These are phyloP conservation scores for Penicillium chermesinum DNA, from an alignment of 495 filamentous ascomycete species.

Conservation along the genomic window DNA sequence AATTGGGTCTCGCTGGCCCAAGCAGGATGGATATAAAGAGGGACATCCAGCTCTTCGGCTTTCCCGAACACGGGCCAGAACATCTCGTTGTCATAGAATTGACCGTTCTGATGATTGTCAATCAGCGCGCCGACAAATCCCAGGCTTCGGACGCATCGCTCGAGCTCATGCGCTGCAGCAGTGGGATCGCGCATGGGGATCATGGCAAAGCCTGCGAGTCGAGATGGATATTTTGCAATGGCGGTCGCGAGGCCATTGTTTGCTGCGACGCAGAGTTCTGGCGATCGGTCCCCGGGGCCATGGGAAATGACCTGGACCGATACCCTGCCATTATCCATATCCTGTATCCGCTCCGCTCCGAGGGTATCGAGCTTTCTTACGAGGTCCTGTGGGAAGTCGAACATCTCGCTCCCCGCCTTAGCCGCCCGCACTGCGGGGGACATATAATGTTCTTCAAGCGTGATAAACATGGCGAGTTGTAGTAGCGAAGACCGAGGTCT, in stretches of 20 bases:
- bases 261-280: conserved; percentile 28
- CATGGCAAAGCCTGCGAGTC: conserved; percentile 51
- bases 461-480: conserved; percentile 35
- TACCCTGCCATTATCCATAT: conserved; percentile 49
- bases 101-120: conserved; percentile 46
- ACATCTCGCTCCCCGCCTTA: conserved; percentile 9
- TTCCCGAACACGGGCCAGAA: conserved; percentile 32
- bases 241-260: conserved; percentile 19
- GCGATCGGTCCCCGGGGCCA: conserved; percentile 29
- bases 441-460: conserved; percentile 59
- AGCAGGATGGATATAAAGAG: conserved; percentile 55
- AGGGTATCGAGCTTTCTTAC: conserved; percentile 34
- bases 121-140: conserved; percentile 55
- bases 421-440: conserved; percentile 27
- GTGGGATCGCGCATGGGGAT: conserved; percentile 45
- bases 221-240: conserved; percentile 33
- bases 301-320: conserved; percentile 55
- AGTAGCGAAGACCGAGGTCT: too few species aligned
- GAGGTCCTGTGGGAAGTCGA: conserved; percentile 18
- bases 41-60: conserved; percentile 49
- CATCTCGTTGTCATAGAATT: conserved; percentile 1
- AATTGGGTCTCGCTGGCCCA: conserved; percentile 31
- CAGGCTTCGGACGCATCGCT: conserved; percentile 38
- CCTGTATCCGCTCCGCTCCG: conserved; percentile 37
- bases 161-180: conserved; percentile 44